Percentiles rank a stretch among this genome's conserved stretches.
phyloP scores from a whole-genome alignment of 805 yeast genomes.

The Torulaspora maleeae region DNA sequence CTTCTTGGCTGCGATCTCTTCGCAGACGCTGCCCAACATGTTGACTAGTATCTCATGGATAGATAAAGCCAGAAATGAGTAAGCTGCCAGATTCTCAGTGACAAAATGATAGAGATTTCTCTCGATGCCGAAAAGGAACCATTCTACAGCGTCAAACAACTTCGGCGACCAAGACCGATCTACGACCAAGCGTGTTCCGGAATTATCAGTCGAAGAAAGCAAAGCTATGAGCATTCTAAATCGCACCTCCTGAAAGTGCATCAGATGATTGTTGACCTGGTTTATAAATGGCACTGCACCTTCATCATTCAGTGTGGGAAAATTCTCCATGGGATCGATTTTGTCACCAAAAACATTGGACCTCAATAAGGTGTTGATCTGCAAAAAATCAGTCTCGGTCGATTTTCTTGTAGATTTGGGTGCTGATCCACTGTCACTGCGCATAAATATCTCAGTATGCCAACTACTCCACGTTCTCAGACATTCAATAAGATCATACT shows the following conservation, averaged over 20 bases:
- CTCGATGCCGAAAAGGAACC: constrained; percentile 32
- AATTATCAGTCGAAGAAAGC: constrained; percentile 14
- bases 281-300: constrained; percentile 17
- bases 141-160: constrained; percentile 35
- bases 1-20: constrained; percentile 31
- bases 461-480: constrained; percentile 37
- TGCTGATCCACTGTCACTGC: constrained; percentile 14
- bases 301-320: not conserved
- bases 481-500: constrained; percentile 33
- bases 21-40: constrained; percentile 35
- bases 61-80: constrained; percentile 31
- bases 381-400: constrained; percentile 20
- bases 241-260: constrained; percentile 40
- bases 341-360: constrained; percentile 29
- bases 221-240: constrained; percentile 29
- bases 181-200: constrained; percentile 32
- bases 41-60: constrained; percentile 47
- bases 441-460: constrained; percentile 32
- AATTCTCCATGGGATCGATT: constrained; percentile 4
- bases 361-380: constrained; percentile 32
- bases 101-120: constrained; percentile 23
- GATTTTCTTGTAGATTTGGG: constrained; percentile 4
- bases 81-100: constrained; percentile 3
- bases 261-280: constrained; percentile 26
- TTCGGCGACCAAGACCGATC: constrained; percentile 40